phyloP scores from a whole-genome alignment of 225 moss, liverwort and hornwort species.

The Marchantia polymorpha region DNA sequence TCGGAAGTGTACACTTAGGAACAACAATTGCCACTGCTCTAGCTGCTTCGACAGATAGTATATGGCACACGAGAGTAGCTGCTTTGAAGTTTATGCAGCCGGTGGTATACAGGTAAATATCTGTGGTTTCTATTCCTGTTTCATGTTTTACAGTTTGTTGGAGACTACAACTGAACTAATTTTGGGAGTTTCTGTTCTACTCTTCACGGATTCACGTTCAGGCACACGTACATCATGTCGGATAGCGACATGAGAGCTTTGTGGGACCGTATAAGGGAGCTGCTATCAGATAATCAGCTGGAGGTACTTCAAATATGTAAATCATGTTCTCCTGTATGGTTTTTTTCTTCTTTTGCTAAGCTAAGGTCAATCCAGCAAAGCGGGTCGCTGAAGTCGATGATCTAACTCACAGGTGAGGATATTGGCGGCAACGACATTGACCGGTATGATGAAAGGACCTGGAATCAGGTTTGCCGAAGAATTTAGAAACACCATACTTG shows the following conservation, averaged over 20 bases:
- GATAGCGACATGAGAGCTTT: slow-evolving; percentile 39
- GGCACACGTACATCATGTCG: slow-evolving; percentile 69
- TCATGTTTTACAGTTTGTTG: background rate
- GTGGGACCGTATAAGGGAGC: slow-evolving; percentile 62
- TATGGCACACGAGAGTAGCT: slow-evolving; percentile 83
- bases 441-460: slow-evolving; percentile 87
- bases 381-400: background rate
- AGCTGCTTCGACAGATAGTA: slow-evolving; percentile 54
- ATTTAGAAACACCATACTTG: slow-evolving; percentile 47
- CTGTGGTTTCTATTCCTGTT: background rate
- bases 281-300: slow-evolving; percentile 67
- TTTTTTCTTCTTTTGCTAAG: background rate
- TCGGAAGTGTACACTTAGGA: slow-evolving; percentile 48
- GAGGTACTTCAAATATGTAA: slow-evolving; percentile 44
- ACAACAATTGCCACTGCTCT: slow-evolving; percentile 54
- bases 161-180: background rate
- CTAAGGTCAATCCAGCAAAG: background rate
- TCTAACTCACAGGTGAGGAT: slow-evolving; percentile 58
- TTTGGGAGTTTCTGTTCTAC: background rate
- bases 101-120: slow-evolving; percentile 63
- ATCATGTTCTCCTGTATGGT: background rate
- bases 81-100: slow-evolving; percentile 72
- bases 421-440: slow-evolving; percentile 65
- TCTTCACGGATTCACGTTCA: slow-evolving; percentile 20
- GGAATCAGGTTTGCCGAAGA: slow-evolving; percentile 59